These are phyloP conservation scores for Salix brachista DNA, from an alignment of 345 rosid species.

Conservation along the genomic window DNA sequence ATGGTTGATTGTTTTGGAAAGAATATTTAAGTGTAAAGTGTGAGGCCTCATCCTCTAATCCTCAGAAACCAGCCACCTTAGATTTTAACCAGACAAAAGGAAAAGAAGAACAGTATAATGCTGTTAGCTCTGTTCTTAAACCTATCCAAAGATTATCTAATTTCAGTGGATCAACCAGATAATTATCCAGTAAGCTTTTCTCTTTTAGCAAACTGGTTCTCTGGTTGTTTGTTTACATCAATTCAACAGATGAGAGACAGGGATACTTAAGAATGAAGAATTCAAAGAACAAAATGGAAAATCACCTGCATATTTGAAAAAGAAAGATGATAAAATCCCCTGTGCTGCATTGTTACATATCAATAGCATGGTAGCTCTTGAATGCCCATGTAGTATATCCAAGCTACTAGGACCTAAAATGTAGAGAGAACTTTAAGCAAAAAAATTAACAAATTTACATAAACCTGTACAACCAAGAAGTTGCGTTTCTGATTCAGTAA, in stretches of 20 bases:
- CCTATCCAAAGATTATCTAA: not conserved
- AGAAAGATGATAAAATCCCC: slow-evolving; percentile 90
- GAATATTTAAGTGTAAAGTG: not conserved
- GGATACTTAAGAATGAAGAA: not conserved
- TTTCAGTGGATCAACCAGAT: not conserved
- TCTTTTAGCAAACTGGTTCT: not conserved
- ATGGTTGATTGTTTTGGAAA: not conserved
- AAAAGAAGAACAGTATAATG: not conserved
- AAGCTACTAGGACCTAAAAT: slow-evolving; percentile 77
- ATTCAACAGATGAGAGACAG: not conserved
- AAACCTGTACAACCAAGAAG: not conserved
- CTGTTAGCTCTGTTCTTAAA: not conserved
- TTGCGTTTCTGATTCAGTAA: not conserved
- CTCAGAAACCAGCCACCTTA: not conserved
- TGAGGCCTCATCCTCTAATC: not conserved
- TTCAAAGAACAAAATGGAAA: not conserved
- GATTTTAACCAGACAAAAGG: not conserved
- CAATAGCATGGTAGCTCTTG: slow-evolving; percentile 88
- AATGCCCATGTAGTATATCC: slow-evolving; percentile 88
- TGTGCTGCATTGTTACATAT: slow-evolving; percentile 91
- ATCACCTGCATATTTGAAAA: slow-evolving; percentile 96
- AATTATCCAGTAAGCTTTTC: not conserved
- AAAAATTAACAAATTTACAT: not conserved
- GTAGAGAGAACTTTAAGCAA: not conserved
- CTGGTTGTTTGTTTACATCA: too few species aligned